Evolutionary conservation across 2,329 filamentous ascomycete species (phyloP), one percentile per base, ranked within the genome.

Genomic region (Alternaria alternata): DNA sequence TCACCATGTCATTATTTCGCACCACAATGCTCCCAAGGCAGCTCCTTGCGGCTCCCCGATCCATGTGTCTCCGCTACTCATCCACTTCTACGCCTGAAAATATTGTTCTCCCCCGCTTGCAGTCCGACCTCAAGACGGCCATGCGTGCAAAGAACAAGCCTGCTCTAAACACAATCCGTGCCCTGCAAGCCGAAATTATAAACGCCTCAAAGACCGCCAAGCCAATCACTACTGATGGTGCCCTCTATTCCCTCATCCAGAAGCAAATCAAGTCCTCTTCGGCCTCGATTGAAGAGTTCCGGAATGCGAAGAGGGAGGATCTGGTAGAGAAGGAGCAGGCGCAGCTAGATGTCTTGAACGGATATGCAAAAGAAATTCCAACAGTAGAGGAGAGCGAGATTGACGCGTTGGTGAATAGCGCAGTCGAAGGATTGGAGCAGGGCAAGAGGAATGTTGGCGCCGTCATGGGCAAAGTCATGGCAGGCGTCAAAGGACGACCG

Each of bases 201-300:
- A 94, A 93, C 78, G 88, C 90, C 34, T 89, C 88, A 75, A 94
- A 94, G 80, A 92, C 90, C 14, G 74, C 84, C 39, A 82, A 81
- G 39, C 91, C 91, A n/a, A 87, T 94, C 72, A 82, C 81, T 55
- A 91, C 87, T 22, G 91, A 94, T 76, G 84, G 86, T 64, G 87
- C 91, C 71, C 83, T 94, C 56, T 86, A 93, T 28, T 81, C 83
- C 7, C 81, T 94, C 49, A 84, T 95, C 57, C 85, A 87, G 64
- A 90, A 89, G 78, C 85, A 88, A 52, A 84, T 86, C 22, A 84
- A 85, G 43, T 81, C 84, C 2, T 83, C 85, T 4, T 80, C 84
- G 51, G 85, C 88, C 18, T 87, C 91, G 1, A 83, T 83, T 16
- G 81, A 82, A 36, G 89, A 93, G 73, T 92, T 91, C 76, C 81